These are phyloP conservation scores for Diospyros kaki DNA, from an alignment of 148 eudicot species.

Conservation along the genomic window DNA sequence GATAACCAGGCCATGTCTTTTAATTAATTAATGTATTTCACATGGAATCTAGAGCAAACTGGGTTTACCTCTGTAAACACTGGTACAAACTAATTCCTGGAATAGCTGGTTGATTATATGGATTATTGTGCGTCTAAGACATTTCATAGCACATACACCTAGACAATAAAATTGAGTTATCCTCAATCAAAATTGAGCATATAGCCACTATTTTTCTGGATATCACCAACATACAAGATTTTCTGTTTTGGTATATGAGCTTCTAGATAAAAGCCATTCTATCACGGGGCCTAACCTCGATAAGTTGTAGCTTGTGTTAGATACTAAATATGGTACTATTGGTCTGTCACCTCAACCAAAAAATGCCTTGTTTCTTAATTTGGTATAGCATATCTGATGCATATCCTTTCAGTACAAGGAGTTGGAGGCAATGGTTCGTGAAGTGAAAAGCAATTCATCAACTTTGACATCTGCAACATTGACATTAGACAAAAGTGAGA, in stretches of 20 bases:
- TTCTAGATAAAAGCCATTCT: neutral
- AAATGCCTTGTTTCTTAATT: neutral
- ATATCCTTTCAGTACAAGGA: slow-evolving; percentile 43
- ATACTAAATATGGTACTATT: neutral
- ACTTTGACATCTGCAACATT: slow-evolving; percentile 21
- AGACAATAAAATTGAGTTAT: no score
- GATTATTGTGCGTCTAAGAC: neutral
- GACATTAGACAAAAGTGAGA: slow-evolving; percentile 36
- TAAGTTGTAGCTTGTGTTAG: neutral
- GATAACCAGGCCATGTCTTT: neutral
- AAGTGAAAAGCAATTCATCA: slow-evolving; percentile 37
- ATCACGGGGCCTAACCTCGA: neutral
- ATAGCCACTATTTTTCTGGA: slow-evolving; percentile 1
- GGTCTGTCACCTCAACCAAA: neutral
- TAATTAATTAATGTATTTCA: neutral
- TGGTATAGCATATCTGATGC: slow-evolving; percentile 8
- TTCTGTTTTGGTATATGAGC: neutral
- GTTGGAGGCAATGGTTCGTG: slow-evolving; percentile 51
- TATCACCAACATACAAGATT: neutral
- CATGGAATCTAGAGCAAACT: neutral
- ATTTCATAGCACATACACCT: neutral
- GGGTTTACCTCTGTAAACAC: neutral
- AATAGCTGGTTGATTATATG: neutral
- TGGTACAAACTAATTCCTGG: neutral
- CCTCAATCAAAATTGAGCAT: no score